Base-by-base conservation (phyloP, 805 yeast species). In the Saccharomyces mikatae region DNA sequence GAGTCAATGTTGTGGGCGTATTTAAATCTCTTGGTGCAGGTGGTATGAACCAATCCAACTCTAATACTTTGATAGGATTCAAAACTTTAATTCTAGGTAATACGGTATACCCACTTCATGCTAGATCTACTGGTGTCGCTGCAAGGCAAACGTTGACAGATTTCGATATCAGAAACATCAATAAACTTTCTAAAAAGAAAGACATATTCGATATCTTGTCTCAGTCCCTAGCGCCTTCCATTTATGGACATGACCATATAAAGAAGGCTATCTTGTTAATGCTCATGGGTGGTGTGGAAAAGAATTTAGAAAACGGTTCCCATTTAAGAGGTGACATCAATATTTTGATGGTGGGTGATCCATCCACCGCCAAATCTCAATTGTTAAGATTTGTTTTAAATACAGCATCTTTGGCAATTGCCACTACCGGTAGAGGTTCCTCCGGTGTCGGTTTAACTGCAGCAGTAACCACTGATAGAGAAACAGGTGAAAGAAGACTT, bases 381-480 rank as follows among this genome's bases (percentile, higher is more conserved):
- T 84, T 94, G 76, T 79, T 94, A 59, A 80, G 98, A 60, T 92
- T 94, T 67, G 98, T 94, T 21, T 77, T 94, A 58, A 94, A 92
- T 69, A 92, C 98, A 1, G 99, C 99, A 1, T 78, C 96, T 1
- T 76, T 94, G 62, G 98, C 98, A 2, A 90, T 94, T 62, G 97
- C 98, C 28, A 94, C 99, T 0, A 94, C 99, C 0, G 99, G 99
- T 76, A 84, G 96, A 71, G 99, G 99, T 59, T 92, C 98, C n/a
- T 91, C 98, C 1, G 99, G 99, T 71, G 99, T 94, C 48, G 99
- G 99, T 89, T 80, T 94, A 65, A 94, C 99, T 0, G 99, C 99
- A 21, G 99, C 99, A 0, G 99, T 94, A 2, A 91, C 97, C 6
- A 81, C 91, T 1, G 99, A 94, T 71, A 86, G 85, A 65, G 99